Conservation (phyloP, 164 flowering plant genomes). For the Santalum album region DNA sequence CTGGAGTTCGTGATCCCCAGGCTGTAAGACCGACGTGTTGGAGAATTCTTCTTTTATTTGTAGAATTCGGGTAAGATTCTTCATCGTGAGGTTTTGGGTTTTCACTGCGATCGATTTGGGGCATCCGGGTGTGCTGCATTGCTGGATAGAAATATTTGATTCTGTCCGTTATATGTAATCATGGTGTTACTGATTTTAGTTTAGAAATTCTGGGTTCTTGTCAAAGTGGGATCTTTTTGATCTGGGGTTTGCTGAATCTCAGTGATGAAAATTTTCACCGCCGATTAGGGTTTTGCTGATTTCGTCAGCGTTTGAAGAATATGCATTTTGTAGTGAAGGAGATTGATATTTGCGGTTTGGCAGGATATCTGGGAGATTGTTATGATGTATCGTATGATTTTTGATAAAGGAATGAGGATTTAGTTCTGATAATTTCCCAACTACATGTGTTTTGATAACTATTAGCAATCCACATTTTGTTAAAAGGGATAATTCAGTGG, state of each 20-base stretch:
- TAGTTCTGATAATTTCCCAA: too few species aligned
- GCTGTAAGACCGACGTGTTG: not conserved
- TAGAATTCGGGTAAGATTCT: not conserved
- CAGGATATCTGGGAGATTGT: too few species aligned
- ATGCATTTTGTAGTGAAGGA: not conserved
- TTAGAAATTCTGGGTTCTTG: not conserved
- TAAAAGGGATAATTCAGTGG: not conserved
- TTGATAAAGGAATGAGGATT: too few species aligned
- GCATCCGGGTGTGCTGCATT: conserved; percentile 11
- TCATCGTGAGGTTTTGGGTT: conserved; percentile 2
- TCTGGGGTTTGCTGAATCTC: not conserved
- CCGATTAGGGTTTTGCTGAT: conserved; percentile 3
- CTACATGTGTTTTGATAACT: too few species aligned
- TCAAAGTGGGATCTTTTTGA: too few species aligned
- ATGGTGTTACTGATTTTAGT: not conserved
- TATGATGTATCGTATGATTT: too few species aligned
- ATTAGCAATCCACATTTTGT: too few species aligned
- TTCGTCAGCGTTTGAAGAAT: not conserved
- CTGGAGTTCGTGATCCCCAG: conserved; percentile 2
- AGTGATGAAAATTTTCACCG: too few species aligned
- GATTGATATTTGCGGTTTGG: too few species aligned
- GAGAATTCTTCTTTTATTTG: not conserved
- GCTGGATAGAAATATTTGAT: not conserved
- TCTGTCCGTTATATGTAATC: too few species aligned
- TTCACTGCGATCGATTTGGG: conserved; percentile 1